phyloP scores from a whole-genome alignment of 257 asterid species.

The Orobanche coerulescens region DNA sequence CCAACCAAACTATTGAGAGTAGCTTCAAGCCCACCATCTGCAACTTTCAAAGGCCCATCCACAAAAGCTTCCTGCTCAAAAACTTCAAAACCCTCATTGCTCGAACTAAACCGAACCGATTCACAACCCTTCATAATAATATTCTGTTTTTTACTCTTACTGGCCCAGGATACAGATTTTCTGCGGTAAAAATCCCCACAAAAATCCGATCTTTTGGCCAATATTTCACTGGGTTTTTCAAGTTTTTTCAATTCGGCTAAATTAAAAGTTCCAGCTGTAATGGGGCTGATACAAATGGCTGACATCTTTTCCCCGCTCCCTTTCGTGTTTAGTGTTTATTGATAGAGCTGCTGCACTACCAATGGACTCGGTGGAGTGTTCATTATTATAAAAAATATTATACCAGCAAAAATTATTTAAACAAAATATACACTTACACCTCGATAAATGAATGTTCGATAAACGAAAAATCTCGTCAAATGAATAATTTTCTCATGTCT shows the following conservation, averaged over 20 bases:
- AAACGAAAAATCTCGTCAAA: too few relatives aligned
- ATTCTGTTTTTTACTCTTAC: slow-evolving; percentile 6
- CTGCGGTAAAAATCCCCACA: slow-evolving; percentile 13
- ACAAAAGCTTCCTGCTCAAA: slow-evolving; percentile 49
- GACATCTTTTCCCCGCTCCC: slow-evolving; percentile 25
- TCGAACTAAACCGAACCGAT: slow-evolving; percentile 12
- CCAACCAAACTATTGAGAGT: slow-evolving; percentile 54
- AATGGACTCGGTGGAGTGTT: background rate
- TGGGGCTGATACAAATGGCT: slow-evolving; percentile 23
- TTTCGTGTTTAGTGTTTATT: background rate
- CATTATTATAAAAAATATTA: slow-evolving; percentile 10
- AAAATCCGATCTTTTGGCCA: slow-evolving; percentile 24
- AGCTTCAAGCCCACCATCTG: slow-evolving; percentile 38
- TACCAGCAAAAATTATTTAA: too few relatives aligned
- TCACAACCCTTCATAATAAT: slow-evolving; percentile 24
- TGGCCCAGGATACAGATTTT: slow-evolving; percentile 22
- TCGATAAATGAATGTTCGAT: too few relatives aligned
- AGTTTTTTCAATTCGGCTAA: slow-evolving; percentile 1
- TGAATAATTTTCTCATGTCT: too few relatives aligned
- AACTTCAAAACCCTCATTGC: slow-evolving; percentile 30
- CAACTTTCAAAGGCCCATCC: slow-evolving; percentile 23
- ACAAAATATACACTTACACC: too few relatives aligned
- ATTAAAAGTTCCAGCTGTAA: slow-evolving; percentile 5
- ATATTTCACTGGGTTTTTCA: slow-evolving; percentile 17
- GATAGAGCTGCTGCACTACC: slow-evolving; percentile 11